Percentiles rank a stretch among this genome's conserved stretches.
Conservation (phyloP, 805 yeast species). For the Candida ortonii region DNA sequence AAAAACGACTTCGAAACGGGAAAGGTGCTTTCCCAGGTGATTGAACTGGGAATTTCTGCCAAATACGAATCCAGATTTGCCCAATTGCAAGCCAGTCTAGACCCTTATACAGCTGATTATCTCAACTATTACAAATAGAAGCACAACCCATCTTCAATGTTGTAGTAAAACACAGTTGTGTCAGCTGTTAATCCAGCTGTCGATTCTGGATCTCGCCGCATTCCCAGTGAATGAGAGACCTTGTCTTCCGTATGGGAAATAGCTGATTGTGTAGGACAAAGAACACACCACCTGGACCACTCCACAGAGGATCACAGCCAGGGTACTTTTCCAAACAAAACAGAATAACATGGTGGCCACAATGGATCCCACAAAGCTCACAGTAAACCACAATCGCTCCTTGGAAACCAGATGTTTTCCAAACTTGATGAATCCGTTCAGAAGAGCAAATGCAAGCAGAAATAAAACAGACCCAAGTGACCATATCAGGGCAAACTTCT, state of each 20-base stretch:
- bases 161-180: background rate
- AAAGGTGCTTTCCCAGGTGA: conserved; percentile 14
- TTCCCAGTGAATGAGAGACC: conserved; percentile 57
- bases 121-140: conserved; percentile 14
- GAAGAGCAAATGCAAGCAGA: conserved; percentile 76
- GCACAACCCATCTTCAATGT: conserved; percentile 3
- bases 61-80: conserved; percentile 9
- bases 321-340: conserved; percentile 57
- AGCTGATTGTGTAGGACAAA: conserved; percentile 77
- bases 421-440: conserved; percentile 83
- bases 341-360: conserved; percentile 70
- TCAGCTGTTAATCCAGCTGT: conserved; percentile 28
- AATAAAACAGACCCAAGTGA: conserved; percentile 81
- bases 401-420: conserved; percentile 61
- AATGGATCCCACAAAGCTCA: conserved; percentile 72
- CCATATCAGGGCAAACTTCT: conserved; percentile 84
- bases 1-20: conserved; percentile 17
- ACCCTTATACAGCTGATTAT: conserved; percentile 20
- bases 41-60: conserved; percentile 2
- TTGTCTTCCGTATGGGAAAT: conserved; percentile 88
- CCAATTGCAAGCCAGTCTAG: conserved; percentile 14
- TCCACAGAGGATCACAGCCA: conserved; percentile 69
- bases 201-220: conserved; percentile 39
- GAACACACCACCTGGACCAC: conserved; percentile 76
- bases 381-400: conserved; percentile 71